These are phyloP conservation scores for Trapa bicornis DNA, from an alignment of 345 rosid species.

Conservation along the genomic window DNA sequence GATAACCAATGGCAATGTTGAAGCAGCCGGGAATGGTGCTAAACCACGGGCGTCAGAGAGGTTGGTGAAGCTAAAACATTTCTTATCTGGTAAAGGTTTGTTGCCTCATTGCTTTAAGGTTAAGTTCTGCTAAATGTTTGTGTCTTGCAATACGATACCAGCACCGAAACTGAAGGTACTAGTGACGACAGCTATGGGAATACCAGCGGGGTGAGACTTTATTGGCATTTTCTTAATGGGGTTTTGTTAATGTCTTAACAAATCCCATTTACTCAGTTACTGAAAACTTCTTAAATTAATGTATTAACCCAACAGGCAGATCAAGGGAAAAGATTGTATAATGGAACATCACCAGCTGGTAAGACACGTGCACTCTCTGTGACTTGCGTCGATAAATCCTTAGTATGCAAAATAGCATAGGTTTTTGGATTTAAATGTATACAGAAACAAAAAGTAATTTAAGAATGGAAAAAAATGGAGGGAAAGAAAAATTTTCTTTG, in stretches of 20 bases:
- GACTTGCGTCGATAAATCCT: neutral
- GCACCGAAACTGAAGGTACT: constrained; percentile 52
- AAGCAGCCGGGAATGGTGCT: constrained; percentile 29
- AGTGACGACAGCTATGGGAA: constrained; percentile 41
- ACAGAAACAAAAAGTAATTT: neutral
- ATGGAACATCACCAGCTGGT: constrained; percentile 55
- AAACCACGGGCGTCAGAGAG: constrained; percentile 47
- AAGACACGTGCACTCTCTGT: constrained; percentile 14
- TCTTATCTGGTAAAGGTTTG: neutral
- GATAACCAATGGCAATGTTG: constrained; percentile 11
- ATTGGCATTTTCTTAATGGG: neutral
- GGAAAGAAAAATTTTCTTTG: neutral
- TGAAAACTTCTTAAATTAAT: neutral
- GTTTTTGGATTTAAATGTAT: neutral
- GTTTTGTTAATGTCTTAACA: neutral
- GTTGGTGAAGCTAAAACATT: constrained; percentile 26
- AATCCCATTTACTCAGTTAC: neutral
- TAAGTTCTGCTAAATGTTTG: neutral
- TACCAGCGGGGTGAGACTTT: constrained; percentile 31
- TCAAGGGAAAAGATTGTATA: constrained; percentile 57
- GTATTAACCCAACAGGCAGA: constrained; percentile 33
- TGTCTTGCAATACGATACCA: constrained; percentile 25
- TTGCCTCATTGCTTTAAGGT: neutral
- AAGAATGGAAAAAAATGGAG: neutral
- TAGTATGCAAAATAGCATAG: neutral